Base-by-base conservation (phyloP, 495 filamentous ascomycete genomes). In the Tuber magnatum region DNA sequence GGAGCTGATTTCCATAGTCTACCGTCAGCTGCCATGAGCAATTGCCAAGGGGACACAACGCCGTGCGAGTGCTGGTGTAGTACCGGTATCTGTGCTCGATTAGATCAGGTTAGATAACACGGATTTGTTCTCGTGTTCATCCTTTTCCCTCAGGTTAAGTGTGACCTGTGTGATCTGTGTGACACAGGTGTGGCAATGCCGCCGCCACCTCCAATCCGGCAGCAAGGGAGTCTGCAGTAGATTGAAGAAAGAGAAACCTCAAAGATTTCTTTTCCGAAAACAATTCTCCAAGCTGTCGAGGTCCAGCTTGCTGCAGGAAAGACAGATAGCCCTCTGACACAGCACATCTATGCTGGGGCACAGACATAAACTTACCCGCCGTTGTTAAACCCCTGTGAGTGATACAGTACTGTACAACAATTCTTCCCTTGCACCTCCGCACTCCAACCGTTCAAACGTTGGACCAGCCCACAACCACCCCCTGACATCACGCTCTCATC, bases 401-500 rank as follows among this genome's bases (percentile, higher is more conserved):
- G 51, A 61, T 61, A 61, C 44, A 22, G 44, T 18, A 22, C n/a
- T 1, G 10, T 56, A 5, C 56, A 65, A 65, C 56, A 14, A 35
- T 65, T 65, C 56, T 65, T 65, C 56, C 6, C 56, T 65, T 65
- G 28, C 56, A 65, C 56, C 56, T 65, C 28, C 56, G 28, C 56
- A 65, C 56, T 35, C 28, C 6, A 32, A 65, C 56, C 28, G 28
- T 35, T 65, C 56, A 65, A 65, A 65, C 56, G 18, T 14, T 6
- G 32, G 28, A 20, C 56, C 24, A 65, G 16, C 28, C 56, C 18
- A 65, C 56, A 20, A 65, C 14, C 12, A 18, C 56, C 56, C 56
- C 56, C 28, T 65, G 56, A 65, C 56, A 65, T 65, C 28, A 65
- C 56, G 28, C 28, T 65, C 56, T 65, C 56, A 65, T 65, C 56